Conservation (phyloP, 2,329 filamentous ascomycete species). For the Aspergillus sp. region DNA sequence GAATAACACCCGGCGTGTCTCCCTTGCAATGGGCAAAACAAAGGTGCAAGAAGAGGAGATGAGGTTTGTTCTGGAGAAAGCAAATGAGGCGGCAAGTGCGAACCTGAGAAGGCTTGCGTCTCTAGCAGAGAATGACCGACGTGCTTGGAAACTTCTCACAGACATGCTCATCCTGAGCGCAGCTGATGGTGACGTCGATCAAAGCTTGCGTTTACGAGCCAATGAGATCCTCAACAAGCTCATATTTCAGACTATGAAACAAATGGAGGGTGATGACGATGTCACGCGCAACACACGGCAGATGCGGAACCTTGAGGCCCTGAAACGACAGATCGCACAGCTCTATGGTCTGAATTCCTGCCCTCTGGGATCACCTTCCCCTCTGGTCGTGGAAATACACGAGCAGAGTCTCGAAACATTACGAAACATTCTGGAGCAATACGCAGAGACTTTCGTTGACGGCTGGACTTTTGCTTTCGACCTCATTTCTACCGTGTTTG, state of each 20-base stretch:
- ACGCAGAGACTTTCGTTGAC: slow-evolving; percentile 75
- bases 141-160: slow-evolving; percentile 73
- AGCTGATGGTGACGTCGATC: slow-evolving; percentile 36
- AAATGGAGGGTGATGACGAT: slow-evolving; percentile 37
- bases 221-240: slow-evolving; percentile 60
- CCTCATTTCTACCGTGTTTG: slow-evolving; percentile 79
- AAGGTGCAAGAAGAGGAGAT: slow-evolving; percentile 45
- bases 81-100: slow-evolving; percentile 69
- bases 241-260: slow-evolving; percentile 43
- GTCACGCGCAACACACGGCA: slow-evolving; percentile 63
- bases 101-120: slow-evolving; percentile 73
- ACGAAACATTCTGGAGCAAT: slow-evolving; percentile 80
- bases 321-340: slow-evolving; percentile 60
- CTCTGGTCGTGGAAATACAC: slow-evolving; percentile 76
- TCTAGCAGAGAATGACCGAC: slow-evolving; percentile 60
- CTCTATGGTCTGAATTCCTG: slow-evolving; percentile 57
- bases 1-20: slow-evolving; percentile 40
- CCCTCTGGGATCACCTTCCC: slow-evolving; percentile 57
- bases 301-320: slow-evolving; percentile 66
- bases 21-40: slow-evolving; percentile 39
- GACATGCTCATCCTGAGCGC: slow-evolving; percentile 51
- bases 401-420: slow-evolving; percentile 75
- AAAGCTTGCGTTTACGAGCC: slow-evolving; percentile 48
- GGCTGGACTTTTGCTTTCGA: slow-evolving; percentile 87
- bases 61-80: slow-evolving; percentile 65